Conservation (phyloP, 108 stramenopile genomes). For the Conticribra guillardii region DNA sequence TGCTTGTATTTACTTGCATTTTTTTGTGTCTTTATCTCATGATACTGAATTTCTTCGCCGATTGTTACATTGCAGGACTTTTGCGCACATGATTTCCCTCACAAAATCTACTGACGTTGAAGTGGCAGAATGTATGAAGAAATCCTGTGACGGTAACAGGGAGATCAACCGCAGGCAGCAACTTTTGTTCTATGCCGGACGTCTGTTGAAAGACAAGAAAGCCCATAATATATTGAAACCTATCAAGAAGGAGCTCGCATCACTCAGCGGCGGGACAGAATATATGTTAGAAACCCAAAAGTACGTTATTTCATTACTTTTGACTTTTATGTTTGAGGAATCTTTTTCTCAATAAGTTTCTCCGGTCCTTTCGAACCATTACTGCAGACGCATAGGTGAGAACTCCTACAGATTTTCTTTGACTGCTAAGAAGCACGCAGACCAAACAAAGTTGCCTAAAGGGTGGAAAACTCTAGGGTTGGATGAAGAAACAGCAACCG, state of each 20-base stretch:
- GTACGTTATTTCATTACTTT: too few relatives aligned
- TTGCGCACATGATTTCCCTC: constrained; percentile 75
- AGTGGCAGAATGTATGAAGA: constrained; percentile 69
- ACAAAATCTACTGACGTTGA: constrained; percentile 75
- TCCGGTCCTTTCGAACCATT: background rate
- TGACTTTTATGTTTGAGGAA: background rate
- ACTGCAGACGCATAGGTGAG: constrained; percentile 75
- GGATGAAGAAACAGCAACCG: constrained; percentile 64
- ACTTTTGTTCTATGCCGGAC: constrained; percentile 79
- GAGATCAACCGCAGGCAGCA: constrained; percentile 72
- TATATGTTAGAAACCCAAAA: constrained; percentile 41
- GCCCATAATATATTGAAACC: constrained; percentile 39
- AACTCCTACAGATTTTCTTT: constrained; percentile 79
- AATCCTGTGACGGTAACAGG: constrained; percentile 59
- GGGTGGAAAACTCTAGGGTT: constrained; percentile 91
- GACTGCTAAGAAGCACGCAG: constrained; percentile 52
- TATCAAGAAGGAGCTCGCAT: constrained; percentile 22
- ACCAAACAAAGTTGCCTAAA: constrained; percentile 62
- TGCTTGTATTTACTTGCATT: background rate
- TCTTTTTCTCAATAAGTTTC: background rate
- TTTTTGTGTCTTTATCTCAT: background rate
- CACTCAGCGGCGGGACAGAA: constrained; percentile 26
- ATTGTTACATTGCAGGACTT: constrained; percentile 38
- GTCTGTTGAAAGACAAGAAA: constrained; percentile 66
- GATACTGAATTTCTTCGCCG: too few relatives aligned